phyloP scores from a whole-genome alignment of 2,329 filamentous ascomycete genomes.

The Myrmaecium sp. region DNA sequence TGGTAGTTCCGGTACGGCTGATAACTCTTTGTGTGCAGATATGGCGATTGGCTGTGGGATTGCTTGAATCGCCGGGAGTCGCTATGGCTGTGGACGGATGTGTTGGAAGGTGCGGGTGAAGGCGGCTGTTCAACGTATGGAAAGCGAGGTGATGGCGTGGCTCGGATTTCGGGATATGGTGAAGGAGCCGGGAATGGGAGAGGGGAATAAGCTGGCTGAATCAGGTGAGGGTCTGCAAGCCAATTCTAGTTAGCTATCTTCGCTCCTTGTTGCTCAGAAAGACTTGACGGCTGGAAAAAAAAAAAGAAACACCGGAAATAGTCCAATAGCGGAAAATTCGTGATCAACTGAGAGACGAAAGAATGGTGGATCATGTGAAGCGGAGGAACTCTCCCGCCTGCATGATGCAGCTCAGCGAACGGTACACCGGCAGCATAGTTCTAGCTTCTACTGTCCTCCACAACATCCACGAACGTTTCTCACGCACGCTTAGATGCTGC shows the following conservation, averaged over 20 bases:
- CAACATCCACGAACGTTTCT: too few species aligned
- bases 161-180: slow-evolving; percentile 24
- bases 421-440: too few species aligned
- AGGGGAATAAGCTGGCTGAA: slow-evolving; percentile 32
- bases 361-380: too few species aligned
- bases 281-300: slow-evolving; percentile 1
- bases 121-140: slow-evolving; percentile 30
- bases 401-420: too few species aligned
- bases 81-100: slow-evolving; percentile 26
- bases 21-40: slow-evolving; percentile 38
- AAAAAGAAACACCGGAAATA: too few species aligned
- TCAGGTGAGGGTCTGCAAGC: slow-evolving; percentile 38
- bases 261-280: slow-evolving; percentile 1
- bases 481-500: too few species aligned
- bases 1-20: slow-evolving; percentile 33
- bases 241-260: too few species aligned
- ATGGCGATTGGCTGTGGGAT: slow-evolving; percentile 47
- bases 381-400: too few species aligned
- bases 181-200: slow-evolving; percentile 23
- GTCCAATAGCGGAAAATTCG: too few species aligned
- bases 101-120: slow-evolving; percentile 47
- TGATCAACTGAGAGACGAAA: too few species aligned
- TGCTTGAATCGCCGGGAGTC: slow-evolving; percentile 27
- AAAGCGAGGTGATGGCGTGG: slow-evolving; percentile 24
- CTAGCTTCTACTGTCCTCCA: too few species aligned